Base-by-base conservation (phyloP, 129 eudicot species). In the Oenanthe sinensis region DNA sequence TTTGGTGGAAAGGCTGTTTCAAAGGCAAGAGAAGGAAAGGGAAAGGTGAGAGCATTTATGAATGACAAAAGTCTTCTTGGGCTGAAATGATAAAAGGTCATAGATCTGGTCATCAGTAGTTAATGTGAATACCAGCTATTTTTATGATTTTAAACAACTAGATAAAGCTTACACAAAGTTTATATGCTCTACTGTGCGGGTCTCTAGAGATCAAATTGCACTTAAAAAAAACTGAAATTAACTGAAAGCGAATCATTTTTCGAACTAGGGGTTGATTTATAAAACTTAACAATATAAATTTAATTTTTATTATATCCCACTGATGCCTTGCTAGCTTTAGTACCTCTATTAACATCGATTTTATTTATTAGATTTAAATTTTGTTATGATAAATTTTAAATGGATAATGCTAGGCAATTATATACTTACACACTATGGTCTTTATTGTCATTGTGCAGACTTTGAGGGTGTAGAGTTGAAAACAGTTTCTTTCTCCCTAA, bases 391-490 rank as follows among this genome's bases (percentile, higher is more conserved):
- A 24, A 40, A 71, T 30, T 20, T 14, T 4, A 22, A 43, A 71
- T 3, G 48, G 50, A 19, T 71, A 45, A 42, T 20, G 26, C 48
- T 55, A 75, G 68, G 68, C 13, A 9, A 75, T 55, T 52, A 44
- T 26, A 26, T 77, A 11, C 3, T 60, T 22, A 28, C 52, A 28
- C 52, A 28, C 6, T 28, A 58, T 2, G n/a, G 19, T 48, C 15
- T 75, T 43, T 63, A 16, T 46, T 71, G 39, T 54, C 49, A 30
- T 24, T 80, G 80, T 44, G 71, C 90, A 92, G 97, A 86, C 81
- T 83, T 88, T 80, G 86, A 86, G 73, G 93, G 88, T 20, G 82
- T 90, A 73, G 91, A 87, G 85, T 63, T 88, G 78, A 88, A 88
- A 78, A 92, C 90, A 37, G 71, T 86, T 63, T 84, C 93, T 44